Evolutionary conservation across 495 filamentous ascomycete species (phyloP).

Genomic region (Paragyromitra xinjiangensis): DNA sequence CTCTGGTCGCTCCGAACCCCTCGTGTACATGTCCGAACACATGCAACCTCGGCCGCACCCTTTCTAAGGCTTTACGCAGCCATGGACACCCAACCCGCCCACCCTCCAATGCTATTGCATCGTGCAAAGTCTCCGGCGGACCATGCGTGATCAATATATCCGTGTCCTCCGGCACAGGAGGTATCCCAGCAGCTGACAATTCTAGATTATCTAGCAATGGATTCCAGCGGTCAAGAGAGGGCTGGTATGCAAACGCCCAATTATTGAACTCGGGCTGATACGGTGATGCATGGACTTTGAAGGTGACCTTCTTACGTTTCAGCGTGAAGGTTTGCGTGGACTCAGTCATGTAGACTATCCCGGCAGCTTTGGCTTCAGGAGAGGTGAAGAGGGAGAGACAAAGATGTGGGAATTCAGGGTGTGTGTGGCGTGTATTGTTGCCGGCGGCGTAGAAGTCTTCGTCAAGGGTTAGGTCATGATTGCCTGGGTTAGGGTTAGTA

Average conservation of each 20-base stretch:
- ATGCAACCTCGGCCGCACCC: slow-evolving; percentile 29
- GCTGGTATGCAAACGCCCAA: slow-evolving; percentile 31
- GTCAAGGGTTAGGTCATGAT: slow-evolving; percentile 41
- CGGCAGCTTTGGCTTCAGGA: neutral
- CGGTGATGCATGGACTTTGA: slow-evolving; percentile 34
- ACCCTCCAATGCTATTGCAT: neutral
- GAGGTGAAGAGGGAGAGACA: slow-evolving; percentile 25
- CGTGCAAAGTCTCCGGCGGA: slow-evolving; percentile 12
- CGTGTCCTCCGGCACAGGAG: slow-evolving; percentile 26
- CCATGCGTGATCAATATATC: slow-evolving; percentile 41
- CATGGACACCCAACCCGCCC: slow-evolving; percentile 21
- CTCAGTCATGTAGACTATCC: slow-evolving; percentile 24
- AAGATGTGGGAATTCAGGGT: neutral
- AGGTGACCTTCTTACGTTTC: neutral
- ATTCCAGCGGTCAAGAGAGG: slow-evolving; percentile 27
- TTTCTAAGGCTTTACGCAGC: slow-evolving; percentile 19
- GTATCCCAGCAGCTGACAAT: slow-evolving; percentile 4
- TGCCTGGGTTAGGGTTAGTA: slow-evolving; percentile 14
- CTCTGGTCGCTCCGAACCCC: slow-evolving; percentile 33
- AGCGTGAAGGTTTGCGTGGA: slow-evolving; percentile 33
- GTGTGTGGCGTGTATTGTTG: neutral
- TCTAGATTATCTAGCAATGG: neutral
- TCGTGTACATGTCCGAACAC: slow-evolving; percentile 45
- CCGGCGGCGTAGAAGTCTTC: slow-evolving; percentile 1
- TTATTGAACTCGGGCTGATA: slow-evolving; percentile 15